A percentile compares a stretch with the other conserved stretches of the same genome.
Conservation (phyloP, 768 basidiomycete genomes). For the Agrocybe chaxingu region DNA sequence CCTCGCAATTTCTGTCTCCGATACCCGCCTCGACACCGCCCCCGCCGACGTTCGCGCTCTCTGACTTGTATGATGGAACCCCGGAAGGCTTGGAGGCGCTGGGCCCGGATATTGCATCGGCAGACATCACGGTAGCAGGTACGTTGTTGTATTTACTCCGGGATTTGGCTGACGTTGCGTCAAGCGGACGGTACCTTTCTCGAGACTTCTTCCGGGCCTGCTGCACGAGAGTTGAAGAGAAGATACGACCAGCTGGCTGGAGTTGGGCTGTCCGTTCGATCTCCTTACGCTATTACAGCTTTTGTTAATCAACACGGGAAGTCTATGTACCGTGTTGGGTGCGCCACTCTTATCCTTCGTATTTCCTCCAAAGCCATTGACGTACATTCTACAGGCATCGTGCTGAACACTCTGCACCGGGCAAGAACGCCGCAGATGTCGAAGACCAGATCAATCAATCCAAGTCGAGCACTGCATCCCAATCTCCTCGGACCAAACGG, state of each 20-base stretch:
- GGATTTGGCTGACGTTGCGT: slow-evolving; percentile 8
- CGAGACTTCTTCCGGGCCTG: slow-evolving; percentile 74
- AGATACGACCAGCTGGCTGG: slow-evolving; percentile 69
- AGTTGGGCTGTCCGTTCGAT: slow-evolving; percentile 63
- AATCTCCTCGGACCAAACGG: slow-evolving; percentile 44
- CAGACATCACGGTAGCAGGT: slow-evolving; percentile 61
- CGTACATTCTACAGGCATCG: slow-evolving; percentile 42
- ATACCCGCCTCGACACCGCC: slow-evolving; percentile 35
- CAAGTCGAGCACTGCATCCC: slow-evolving; percentile 31
- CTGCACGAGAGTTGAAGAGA: slow-evolving; percentile 75
- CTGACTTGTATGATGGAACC: slow-evolving; percentile 37
- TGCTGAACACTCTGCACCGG: slow-evolving; percentile 56
- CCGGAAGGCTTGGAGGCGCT: slow-evolving; percentile 32
- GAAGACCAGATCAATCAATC: slow-evolving; percentile 39
- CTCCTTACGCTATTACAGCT: slow-evolving; percentile 81
- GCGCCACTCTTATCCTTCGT: slow-evolving; percentile 24
- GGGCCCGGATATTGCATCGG: slow-evolving; percentile 48
- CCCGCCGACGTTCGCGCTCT: slow-evolving; percentile 41
- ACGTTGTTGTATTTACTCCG: slow-evolving; percentile 24
- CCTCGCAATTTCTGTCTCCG: slow-evolving; percentile 38
- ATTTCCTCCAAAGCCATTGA: background rate
- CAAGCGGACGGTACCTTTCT: slow-evolving; percentile 73
- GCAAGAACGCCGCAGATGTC: slow-evolving; percentile 46
- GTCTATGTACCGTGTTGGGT: slow-evolving; percentile 78
- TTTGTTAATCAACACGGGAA: slow-evolving; percentile 80